Conservation (phyloP, 164 flowering plant species). For the Tetracentron sinense region DNA sequence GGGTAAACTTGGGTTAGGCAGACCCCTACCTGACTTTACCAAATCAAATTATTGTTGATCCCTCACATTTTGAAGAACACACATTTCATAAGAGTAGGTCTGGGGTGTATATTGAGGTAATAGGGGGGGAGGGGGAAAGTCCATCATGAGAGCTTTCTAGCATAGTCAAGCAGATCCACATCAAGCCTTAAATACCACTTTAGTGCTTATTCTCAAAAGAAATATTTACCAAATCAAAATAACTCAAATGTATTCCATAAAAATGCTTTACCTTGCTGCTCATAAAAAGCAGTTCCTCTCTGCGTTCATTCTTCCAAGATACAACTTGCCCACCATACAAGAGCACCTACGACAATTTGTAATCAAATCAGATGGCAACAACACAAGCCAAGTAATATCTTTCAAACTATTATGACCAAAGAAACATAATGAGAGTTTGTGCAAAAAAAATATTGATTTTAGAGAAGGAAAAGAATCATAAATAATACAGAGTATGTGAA, state of each 20-base stretch:
- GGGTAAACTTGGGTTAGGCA: no score
- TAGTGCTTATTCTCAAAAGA: not conserved
- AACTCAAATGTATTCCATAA: no score
- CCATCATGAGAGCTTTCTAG: not conserved
- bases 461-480: not conserved
- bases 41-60: no score
- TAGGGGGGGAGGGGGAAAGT: not conserved
- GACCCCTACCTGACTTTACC: no score
- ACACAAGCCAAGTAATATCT: not conserved
- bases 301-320: slow-evolving; percentile 80
- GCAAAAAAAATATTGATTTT: not conserved
- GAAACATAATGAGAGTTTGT: not conserved
- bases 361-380: slow-evolving; percentile 9
- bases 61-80: no score
- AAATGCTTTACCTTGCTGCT: slow-evolving; percentile 74
- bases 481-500: no score
- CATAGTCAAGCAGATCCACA: not conserved
- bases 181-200: not conserved
- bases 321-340: slow-evolving; percentile 79
- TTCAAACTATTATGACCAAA: not conserved
- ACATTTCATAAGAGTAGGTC: not conserved
- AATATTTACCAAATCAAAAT: slow-evolving; percentile 4
- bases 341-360: slow-evolving; percentile 46
- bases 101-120: not conserved
- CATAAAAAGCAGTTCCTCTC: slow-evolving; percentile 73